Percentiles rank a stretch among this genome's conserved stretches.
phyloP scores from a whole-genome alignment of 805 yeast genomes.

The Yarrowia alimentaria region DNA sequence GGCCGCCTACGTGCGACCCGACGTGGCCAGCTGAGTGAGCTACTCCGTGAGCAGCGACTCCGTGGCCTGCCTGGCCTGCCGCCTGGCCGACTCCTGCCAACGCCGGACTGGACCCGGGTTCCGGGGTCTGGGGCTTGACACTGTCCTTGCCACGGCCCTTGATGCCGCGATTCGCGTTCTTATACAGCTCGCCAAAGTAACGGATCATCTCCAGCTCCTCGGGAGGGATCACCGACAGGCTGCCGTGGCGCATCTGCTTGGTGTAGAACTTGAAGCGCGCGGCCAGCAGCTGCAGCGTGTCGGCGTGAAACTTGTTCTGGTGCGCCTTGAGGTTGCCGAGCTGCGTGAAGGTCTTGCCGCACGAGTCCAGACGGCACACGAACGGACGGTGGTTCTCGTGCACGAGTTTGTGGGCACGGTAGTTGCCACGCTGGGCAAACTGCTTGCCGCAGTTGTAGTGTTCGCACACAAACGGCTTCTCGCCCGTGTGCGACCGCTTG shows the following conservation, averaged over 20 bases:
- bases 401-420: conserved; percentile 81
- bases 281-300: conserved; percentile 66
- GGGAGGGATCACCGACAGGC: conserved; percentile 48
- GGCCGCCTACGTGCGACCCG: too few species aligned
- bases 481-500: conserved; percentile 83
- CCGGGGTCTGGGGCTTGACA: conserved; percentile 29
- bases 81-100: too few species aligned
- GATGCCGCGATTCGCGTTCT: conserved; percentile 86
- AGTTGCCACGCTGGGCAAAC: conserved; percentile 87
- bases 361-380: conserved; percentile 73
- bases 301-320: conserved; percentile 82
- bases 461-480: conserved; percentile 81
- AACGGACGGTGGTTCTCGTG: conserved; percentile 78
- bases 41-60: neutral
- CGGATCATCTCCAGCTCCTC: conserved; percentile 67
- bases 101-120: too few species aligned
- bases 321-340: conserved; percentile 91
- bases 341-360: conserved; percentile 85
- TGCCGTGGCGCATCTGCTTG: conserved; percentile 24
- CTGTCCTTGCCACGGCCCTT: conserved; percentile 78
- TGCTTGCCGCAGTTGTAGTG: conserved; percentile 58
- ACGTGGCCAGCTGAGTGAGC: conserved; percentile 13
- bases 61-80: too few species aligned
- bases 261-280: conserved; percentile 42
- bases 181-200: conserved; percentile 79